Base-by-base conservation (phyloP, 2,329 filamentous ascomycete species). In the Chaetomiaceae sp. region DNA sequence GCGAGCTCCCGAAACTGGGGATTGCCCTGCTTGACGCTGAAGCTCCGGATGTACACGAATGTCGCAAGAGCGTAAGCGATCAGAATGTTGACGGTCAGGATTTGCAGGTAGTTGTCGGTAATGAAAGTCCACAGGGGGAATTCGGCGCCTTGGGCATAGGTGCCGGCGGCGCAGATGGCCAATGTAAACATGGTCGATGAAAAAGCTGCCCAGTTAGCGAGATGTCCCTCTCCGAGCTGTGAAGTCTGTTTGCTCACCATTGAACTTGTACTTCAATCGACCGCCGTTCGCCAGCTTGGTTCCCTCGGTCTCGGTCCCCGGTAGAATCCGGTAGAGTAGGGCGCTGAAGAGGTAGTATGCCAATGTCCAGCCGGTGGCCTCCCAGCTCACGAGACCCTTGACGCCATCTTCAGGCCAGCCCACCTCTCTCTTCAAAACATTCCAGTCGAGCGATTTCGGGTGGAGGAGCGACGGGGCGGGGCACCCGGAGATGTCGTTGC, bases 101-200 rank as follows among this genome's bases (percentile, higher is more conserved):
- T 78, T 67, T 92, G 89, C 47, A 94, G 66, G 67, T 92, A 95
- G 73, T 97, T 92, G 67, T 95, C 85, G 74, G 87, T 86, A 65
- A 97, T 90, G 71, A 90, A 97, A 23, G 86, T 89, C 92, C 92
- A 99, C 47, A 96, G 80, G 8, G 83, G 79, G 64, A 95, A 96
- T 18, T 92, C 79, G 47, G 89, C 82, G 52, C 92, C 92, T 62
- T 92, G 81, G 3, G 84, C 71, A 34, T 84, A 71, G 3, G 90
- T 96, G 44, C 90, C 91, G 8, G 85, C 85, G 30, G 83, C 83
- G 48, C 85, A 80, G 5, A 86, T 75, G n/a, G 78, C 77, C 40
- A 95, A 75, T 46, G 86, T 91, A 58, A 87, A 77, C 51, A 90
- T 70, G 56, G 85, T 85, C n/a, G 89, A 90, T 58, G 76, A 74